A percentile compares a stretch with the other conserved stretches of the same genome.
Conservation (phyloP, 129 eudicot genomes). For the Gnaphalium uliginosum region DNA sequence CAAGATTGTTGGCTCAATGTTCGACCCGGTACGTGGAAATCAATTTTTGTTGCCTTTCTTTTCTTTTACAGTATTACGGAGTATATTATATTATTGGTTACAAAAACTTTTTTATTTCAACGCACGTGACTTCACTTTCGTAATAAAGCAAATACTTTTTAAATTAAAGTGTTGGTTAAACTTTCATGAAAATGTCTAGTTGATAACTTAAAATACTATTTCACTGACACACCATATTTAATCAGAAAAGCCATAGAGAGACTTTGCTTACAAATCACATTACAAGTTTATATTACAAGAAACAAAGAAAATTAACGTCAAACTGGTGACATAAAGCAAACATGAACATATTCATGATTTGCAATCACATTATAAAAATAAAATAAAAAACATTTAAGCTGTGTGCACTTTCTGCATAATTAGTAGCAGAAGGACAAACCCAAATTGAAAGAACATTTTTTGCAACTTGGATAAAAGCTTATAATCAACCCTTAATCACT, state of each 20-base stretch:
- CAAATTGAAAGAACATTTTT: conserved; percentile 16
- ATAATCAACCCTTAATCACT: conserved; percentile 19
- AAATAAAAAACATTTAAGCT: conserved; percentile 4
- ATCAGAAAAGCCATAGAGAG: conserved; percentile 9
- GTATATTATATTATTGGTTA: too few relatives aligned
- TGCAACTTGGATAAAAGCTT: conserved; percentile 20
- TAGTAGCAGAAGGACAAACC: conserved; percentile 34
- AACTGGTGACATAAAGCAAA: conserved; percentile 20
- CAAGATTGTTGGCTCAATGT: too few relatives aligned
- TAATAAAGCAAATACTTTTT: too few relatives aligned
- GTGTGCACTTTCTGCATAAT: conserved; percentile 31
- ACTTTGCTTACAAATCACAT: conserved; percentile 27
- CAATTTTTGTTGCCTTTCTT: too few relatives aligned
- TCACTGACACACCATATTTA: background rate
- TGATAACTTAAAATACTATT: too few relatives aligned
- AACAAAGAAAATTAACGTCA: background rate
- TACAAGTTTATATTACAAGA: conserved; percentile 9
- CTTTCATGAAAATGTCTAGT: background rate
- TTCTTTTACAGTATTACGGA: too few relatives aligned
- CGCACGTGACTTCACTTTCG: too few relatives aligned
- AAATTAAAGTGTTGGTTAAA: background rate
- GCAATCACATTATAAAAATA: background rate
- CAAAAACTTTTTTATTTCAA: too few relatives aligned
- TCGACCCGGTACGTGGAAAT: too few relatives aligned
- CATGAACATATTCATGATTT: conserved; percentile 19